Evolutionary conservation across 345 rosid species (phyloP), one percentile per base, ranked within the genome.

Genomic region (Populus pruinosa): DNA sequence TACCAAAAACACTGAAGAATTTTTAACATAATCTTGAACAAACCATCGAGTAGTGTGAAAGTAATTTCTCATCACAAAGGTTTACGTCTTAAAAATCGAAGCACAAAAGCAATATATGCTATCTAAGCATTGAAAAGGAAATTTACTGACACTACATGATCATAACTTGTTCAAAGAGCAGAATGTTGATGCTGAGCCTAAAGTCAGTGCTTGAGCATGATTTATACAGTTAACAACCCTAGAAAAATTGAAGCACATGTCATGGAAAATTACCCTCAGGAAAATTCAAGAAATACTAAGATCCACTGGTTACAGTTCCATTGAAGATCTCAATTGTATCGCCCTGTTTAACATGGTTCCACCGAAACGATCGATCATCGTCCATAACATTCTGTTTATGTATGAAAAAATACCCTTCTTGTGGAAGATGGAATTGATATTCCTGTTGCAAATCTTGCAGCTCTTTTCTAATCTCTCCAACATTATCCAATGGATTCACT

Each of bases 321-420:
- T 77, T 77, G 47, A 81, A 91, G 61, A 93, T 87, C 91, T 94
- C 98, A 13, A 94, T 86, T 0, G 85, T 87, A 47, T 93, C 94
- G 3, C 92, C 95, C 12, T 85, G 90, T 1, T 70, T 70, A 61
- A 91, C 95, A 68, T 79, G 83, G 81, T 95, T 94, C 97, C 97
- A 93, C 71, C 90, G 68, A 76, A 91, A 95, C 2, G 98, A 90
- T 73, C 85, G 70, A 59, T 93, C 93, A 39, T 93, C 98, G 4
- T 91, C 97, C 99, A 92, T 90, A 29, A 93, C 92, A 63, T 89
- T 88, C 83, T 90, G 91, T 62, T 89, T 85, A 80, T 87, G 85
- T 20, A 89, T 86, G 78, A 94, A 94, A 55, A 93, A 93, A 35
- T 91, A 93, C 2, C 93, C 97, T 79, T 92, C 97, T 29, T 81